Conservation (phyloP, 1,284 basidiomycete genomes). For the Trametes versicolor region DNA sequence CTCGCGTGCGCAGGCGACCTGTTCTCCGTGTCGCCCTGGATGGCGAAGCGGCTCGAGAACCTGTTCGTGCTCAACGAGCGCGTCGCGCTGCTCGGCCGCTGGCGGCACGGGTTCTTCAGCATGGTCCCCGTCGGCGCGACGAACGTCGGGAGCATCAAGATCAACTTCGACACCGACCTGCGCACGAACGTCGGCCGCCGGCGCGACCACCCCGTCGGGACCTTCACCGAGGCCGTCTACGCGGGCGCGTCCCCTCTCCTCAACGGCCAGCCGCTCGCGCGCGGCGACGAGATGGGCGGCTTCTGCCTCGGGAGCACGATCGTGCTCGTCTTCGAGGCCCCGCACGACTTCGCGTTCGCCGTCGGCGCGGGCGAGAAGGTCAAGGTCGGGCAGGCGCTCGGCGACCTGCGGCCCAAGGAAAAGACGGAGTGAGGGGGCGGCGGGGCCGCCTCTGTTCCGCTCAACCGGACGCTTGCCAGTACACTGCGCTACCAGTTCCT, state of each 20-base stretch:
- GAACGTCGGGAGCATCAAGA: conserved; percentile 96
- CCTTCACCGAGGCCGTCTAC: conserved; percentile 94
- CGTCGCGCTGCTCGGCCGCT: conserved; percentile 95
- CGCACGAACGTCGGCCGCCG: conserved; percentile 81
- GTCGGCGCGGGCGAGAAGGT: conserved; percentile 89
- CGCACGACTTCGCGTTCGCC: conserved; percentile 83
- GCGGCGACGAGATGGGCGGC: conserved; percentile 97
- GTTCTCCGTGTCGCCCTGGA: conserved; percentile 97
- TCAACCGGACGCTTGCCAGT: background rate
- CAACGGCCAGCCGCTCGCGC: conserved; percentile 87
- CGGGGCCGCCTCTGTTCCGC: background rate
- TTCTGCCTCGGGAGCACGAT: conserved; percentile 97
- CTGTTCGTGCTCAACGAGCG: conserved; percentile 98
- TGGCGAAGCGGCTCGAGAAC: conserved; percentile 92
- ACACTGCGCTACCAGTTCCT: background rate
- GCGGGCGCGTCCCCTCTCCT: conserved; percentile 83
- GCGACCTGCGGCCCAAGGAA: conserved; percentile 53
- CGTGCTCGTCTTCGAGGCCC: conserved; percentile 97
- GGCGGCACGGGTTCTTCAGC: conserved; percentile 95
- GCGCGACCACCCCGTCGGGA: conserved; percentile 84
- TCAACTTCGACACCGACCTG: conserved; percentile 95
- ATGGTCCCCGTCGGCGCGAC: conserved; percentile 99
- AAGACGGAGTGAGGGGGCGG: background rate
- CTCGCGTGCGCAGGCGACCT: conserved; percentile 72
- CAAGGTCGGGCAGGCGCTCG: conserved; percentile 85